Base-by-base conservation (phyloP, 108 stramenopile genomes). In the Schizochytrium sp. region DNA sequence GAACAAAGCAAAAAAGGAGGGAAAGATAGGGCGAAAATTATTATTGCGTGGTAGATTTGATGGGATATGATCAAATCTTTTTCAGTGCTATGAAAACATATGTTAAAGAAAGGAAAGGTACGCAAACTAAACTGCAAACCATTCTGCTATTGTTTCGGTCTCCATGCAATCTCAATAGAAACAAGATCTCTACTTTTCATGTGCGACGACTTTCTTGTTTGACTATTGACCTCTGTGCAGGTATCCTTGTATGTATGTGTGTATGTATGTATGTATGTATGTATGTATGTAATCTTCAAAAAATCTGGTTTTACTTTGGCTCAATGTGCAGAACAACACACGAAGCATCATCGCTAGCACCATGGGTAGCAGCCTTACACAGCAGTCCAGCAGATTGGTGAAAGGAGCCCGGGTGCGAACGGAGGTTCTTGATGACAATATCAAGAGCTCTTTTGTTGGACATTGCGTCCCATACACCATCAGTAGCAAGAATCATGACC, bases 391-490 rank as follows among this genome's bases (percentile, higher is more conserved):
- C 76, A 2, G 76, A 47, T 10, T 0, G 0, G 28, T 83, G 28
- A 2, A 38, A 55, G 3, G 49, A 10, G 53, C 76, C 76, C 5
- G 45, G 45, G 5, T 42, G 8, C n/a, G 47, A 50, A 5, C 55
- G 49, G 47, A 83, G 76, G 50, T 49, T 5, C 15, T 50, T 46
- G 2, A 55, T 55, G 15, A 50, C 76, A 7, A 40, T 83, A 17
- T 83, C 76, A 28, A 83, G 53, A 40, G 2, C 76, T 17, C 53
- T 17, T 40, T 83, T 83, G 53, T 83, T 83, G 47, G 76, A 0
- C 76, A 83, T 49, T 17, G 76, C 45, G 2, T 83, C 76, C 76
- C 76, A 83, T 5, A 83, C 3, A n/a, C 76, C 76, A 28, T 83
- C 76, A 7, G 76, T 83, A 38, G 2, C 76, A 28, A 83, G 50